phyloP scores from a whole-genome alignment of 2,329 filamentous ascomycete genomes.

The Alternaria burnsii region DNA sequence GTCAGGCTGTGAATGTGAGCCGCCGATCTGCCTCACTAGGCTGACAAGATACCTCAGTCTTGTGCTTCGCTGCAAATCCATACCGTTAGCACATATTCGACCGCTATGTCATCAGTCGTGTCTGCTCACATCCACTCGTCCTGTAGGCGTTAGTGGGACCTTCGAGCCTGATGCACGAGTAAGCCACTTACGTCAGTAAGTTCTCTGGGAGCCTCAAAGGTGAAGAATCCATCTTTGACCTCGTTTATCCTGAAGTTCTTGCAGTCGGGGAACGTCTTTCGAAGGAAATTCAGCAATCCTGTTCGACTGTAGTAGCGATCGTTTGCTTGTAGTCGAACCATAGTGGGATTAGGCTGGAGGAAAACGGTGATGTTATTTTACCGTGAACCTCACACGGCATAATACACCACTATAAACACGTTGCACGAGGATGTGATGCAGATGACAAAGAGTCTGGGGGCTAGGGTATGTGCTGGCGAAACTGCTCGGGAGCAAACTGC shows the following conservation, averaged over 20 bases:
- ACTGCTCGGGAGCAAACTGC: no score
- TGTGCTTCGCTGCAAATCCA: neutral
- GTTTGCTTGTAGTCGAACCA: neutral
- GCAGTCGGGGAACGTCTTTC: neutral
- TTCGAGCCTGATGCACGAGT: no score
- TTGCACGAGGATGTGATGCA: no score
- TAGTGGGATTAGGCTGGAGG: neutral
- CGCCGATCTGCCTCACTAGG: neutral
- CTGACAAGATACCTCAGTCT: neutral
- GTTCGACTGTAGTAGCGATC: neutral
- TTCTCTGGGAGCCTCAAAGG: neutral
- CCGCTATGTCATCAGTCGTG: neutral
- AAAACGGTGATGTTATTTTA: neutral
- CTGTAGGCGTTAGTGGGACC: neutral
- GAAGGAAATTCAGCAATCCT: neutral
- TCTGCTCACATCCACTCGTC: neutral
- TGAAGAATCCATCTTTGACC: neutral
- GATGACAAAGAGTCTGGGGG: no score
- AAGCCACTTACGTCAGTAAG: neutral
- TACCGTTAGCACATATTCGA: neutral
- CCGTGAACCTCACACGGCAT: no score
- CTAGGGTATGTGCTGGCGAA: no score
- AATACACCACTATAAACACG: neutral
- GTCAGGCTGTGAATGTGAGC: neutral
- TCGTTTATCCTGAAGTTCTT: neutral